Evolutionary conservation across 352 stramenopile genomes (phyloP), one percentile per base, ranked within the genome.

Genomic region (Globisporangium spiculum): DNA sequence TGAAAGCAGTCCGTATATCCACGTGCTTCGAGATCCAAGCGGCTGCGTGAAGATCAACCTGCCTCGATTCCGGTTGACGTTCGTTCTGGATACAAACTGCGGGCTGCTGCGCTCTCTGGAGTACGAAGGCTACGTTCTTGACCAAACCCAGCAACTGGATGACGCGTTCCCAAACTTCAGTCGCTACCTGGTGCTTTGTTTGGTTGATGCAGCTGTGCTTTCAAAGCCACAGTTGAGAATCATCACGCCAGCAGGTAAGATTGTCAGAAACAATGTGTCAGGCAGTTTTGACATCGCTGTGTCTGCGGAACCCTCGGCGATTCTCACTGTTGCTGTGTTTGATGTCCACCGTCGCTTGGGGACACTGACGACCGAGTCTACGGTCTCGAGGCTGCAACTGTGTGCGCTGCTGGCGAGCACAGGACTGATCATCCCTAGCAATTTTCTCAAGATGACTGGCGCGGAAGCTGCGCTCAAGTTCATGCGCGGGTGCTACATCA

Each of bases 371-470:
- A 70, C 78, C 0, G 72, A 79, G 26, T 76, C 77, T 2, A 73
- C 84, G 3, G 41, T 75, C 46, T 68, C 68, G 7, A 72, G 78
- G 56, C 54, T 88, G 10, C 72, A 85, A 58, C 32, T 90, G 8
- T 77, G 72, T 34, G 75, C 71, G 7, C 65, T 88, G n/a, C 81
- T 74, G 64, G 38, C 62, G 30, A 67, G 68, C 16, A 75, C 75
- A 0, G 73, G 72, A 1, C 72, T 59, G 0, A 68, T 56, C 34
- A 44, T 87, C 8, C 70, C 78, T 1, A 76, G 70, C 34, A 71
- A 56, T 4, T 57, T 71, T 3, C n/a, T 84, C 4, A 60, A 68
- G 10, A 85, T 90, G 81, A 86, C 79, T 18, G 76, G 74, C 20
- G 52, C 69, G 2, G 79, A 90, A 46, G 72, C 75, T 20, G 75